Evolutionary conservation across 257 asterid genomes (phyloP), one percentile per base, ranked within the genome.

Genomic region (Solanum chiquidenum): DNA sequence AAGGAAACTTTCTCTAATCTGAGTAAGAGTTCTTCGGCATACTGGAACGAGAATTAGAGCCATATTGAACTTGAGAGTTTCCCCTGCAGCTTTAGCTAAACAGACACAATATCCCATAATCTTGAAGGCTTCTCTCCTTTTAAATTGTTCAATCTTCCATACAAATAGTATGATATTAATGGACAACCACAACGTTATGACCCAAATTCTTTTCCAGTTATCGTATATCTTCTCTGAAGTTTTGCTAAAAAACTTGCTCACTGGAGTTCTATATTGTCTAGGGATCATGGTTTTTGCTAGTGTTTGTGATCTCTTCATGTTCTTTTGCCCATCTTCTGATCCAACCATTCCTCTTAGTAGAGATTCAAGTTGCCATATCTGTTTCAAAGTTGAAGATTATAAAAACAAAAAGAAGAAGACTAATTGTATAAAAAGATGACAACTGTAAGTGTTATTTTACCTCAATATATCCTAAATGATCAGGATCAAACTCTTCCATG

Each of bases 401-500:
- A 5, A 44, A 80, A 29, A 46, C 14, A 80, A 80, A 49, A 49
- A 31, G 20, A 27, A 80, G 42, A 27, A 3, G 29, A 44, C 2
- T 49, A 33, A 33, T 55, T 1, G 69, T 9, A 49, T 3, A 29
- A 13, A 58, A 72, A 25, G 21, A 64, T 14, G 42, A 18, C 29
- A 29, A 18, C 68, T 80, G 49, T 9, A 1, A 58, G 49, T 34
- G 9, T 27, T 34, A 52, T 75, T 3, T 73, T 38, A 96, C 99
- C 97, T 97, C 99, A 83, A 97, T 92, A 69, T 94, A 95, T 66
- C 99, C 98, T 44, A 86, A 83, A n/a, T 97, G 95, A 62, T 97
- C 99, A 40, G 99, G 98, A 64, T 97, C 99, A 9, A 97, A 93
- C 90, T 95, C 98, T 91, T 95, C 98, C 99, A 97, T 97, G 92